Percentiles rank a stretch among this genome's conserved stretches.
Conservation (phyloP, 129 eudicot species). For the Flaveria linearis region DNA sequence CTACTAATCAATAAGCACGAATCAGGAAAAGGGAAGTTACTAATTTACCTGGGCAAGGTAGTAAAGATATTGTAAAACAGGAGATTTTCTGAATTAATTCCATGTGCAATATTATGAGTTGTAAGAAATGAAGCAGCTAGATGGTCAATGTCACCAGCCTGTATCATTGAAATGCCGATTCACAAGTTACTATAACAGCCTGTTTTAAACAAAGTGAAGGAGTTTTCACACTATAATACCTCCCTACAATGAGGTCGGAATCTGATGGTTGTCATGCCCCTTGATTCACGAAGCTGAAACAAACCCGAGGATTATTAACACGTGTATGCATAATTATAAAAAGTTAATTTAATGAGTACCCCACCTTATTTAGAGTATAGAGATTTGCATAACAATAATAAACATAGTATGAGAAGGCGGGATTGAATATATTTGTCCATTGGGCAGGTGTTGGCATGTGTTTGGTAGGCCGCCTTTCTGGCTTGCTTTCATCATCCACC, state of each 20-base stretch:
- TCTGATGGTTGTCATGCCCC: constrained; percentile 87
- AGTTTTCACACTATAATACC: constrained; percentile 38
- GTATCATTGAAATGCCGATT: constrained; percentile 14
- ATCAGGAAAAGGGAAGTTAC: not conserved
- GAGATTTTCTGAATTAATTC: constrained; percentile 94
- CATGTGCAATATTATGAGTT: constrained; percentile 91
- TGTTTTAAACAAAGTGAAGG: constrained; percentile 15
- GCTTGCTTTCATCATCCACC: constrained; percentile 98
- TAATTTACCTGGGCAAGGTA: constrained; percentile 83
- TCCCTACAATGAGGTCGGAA: constrained; percentile 95
- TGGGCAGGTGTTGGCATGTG: constrained; percentile 96
- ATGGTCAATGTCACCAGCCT: constrained; percentile 99
- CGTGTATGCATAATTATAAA: not conserved
- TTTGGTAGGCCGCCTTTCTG: constrained; percentile 95
- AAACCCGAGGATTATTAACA: constrained; percentile 2
- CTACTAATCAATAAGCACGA: not conserved
- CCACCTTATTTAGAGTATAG: constrained; percentile 77
- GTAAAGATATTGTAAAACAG: constrained; percentile 91
- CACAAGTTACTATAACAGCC: constrained; percentile 2
- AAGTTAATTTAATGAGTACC: not conserved
- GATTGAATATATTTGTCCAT: constrained; percentile 90
- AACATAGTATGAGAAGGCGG: constrained; percentile 82
- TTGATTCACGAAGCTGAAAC: constrained; percentile 88
- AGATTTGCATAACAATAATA: constrained; percentile 90
- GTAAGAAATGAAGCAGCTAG: constrained; percentile 95